Evolutionary conservation across 495 filamentous ascomycete species (phyloP), one percentile per base, ranked within the genome.

Genomic region (Aspergillus steynii): DNA sequence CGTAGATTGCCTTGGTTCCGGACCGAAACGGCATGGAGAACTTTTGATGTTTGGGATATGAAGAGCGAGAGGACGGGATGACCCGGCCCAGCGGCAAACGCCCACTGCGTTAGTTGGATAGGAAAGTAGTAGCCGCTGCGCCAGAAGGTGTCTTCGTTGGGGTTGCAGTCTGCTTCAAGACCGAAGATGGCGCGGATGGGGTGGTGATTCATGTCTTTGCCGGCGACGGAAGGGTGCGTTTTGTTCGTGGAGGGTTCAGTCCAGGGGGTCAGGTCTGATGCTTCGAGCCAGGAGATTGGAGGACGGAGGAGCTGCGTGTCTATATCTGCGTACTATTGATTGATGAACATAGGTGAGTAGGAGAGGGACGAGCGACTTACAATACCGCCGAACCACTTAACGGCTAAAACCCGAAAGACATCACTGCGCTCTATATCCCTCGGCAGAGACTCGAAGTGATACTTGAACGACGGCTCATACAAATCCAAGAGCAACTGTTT

Each of bases 381-480:
- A 49, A 65, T 51, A 27, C 66, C 66, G 7, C 66, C 66, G 29
- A 68, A 55, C 62, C 62, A 65, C 32, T 68, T 65, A 27, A 56
- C 54, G 27, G 63, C 66, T 9, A 68, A 10, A 27, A 65, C 49
- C 20, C 66, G 60, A 29, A 68, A 65, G 0, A 68, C 62, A 32
- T 68, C 62, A 4, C 62, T 60, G 8, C 58, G 62, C 31, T 68
- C 66, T 1, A 68, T 61, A 14, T 55, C 55, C 37, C 57, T 59
- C 6, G 65, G 46, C 32, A 68, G 37, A 1, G 47, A 49, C 5
- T 55, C 51, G 45, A 59, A 68, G 31, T 31, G 9, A 5, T 45
- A 49, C 4, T 63, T 63, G 26, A 68, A 65, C 26, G 59, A 42
- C 0, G 58, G 42, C 45, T 65, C 56, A 0, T 53, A 53, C 5